phyloP scores from a whole-genome alignment of 768 basidiomycete species.

The Tubosaeta sp. region DNA sequence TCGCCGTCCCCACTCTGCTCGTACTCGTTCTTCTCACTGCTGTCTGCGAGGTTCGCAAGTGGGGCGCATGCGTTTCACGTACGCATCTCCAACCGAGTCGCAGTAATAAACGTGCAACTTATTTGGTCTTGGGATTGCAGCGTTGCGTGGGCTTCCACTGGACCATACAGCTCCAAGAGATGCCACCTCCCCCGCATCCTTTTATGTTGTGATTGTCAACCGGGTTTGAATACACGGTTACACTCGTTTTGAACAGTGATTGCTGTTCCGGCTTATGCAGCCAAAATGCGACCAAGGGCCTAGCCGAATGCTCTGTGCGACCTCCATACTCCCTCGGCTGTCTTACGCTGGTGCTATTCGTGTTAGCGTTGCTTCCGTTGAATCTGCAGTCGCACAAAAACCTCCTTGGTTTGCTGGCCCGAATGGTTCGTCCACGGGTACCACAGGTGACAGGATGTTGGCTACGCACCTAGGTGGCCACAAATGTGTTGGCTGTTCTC shows the following conservation, averaged over 20 bases:
- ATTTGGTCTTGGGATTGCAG: slow-evolving; percentile 42
- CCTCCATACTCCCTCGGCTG: slow-evolving; percentile 50
- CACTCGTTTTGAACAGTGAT: background rate
- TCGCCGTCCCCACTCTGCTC: slow-evolving; percentile 53
- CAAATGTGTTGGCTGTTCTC: slow-evolving; percentile 67
- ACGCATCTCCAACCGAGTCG: slow-evolving; percentile 12
- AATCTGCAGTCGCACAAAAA: slow-evolving; percentile 49
- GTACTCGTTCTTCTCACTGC: slow-evolving; percentile 51
- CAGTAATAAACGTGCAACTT: slow-evolving; percentile 33
- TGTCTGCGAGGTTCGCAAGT: slow-evolving; percentile 54
- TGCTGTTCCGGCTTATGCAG: slow-evolving; percentile 55
- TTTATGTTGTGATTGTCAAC: slow-evolving; percentile 52
- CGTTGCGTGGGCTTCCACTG: slow-evolving; percentile 49
- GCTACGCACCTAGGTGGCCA: slow-evolving; percentile 58
- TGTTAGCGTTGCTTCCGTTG: slow-evolving; percentile 57
- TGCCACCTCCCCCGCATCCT: slow-evolving; percentile 29
- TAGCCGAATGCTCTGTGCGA: slow-evolving; percentile 63
- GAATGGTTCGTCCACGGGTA: slow-evolving; percentile 35
- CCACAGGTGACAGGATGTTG: slow-evolving; percentile 53
- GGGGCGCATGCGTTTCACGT: slow-evolving; percentile 59
- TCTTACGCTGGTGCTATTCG: slow-evolving; percentile 51
- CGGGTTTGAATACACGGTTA: slow-evolving; percentile 55
- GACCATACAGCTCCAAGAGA: slow-evolving; percentile 46
- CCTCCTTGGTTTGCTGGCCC: slow-evolving; percentile 59
- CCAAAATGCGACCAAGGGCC: slow-evolving; percentile 50